Percentiles rank a stretch among this genome's conserved stretches.
Conservation (phyloP, 129 eudicot species). For the Flaveria linearis region DNA sequence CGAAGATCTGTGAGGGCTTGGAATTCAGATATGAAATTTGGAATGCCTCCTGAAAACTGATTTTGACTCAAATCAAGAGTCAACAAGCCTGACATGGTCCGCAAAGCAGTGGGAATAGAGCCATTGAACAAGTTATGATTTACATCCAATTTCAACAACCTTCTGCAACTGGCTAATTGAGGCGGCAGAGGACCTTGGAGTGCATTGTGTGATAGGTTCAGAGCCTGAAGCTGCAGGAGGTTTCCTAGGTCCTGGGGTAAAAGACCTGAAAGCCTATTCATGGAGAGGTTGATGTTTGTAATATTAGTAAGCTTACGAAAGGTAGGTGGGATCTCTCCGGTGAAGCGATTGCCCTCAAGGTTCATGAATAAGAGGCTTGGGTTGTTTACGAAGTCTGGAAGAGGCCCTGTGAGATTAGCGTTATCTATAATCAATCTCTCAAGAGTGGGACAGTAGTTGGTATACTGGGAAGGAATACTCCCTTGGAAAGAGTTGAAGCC, state of each 20-base stretch:
- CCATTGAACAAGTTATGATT: constrained; percentile 63
- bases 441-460: constrained; percentile 62
- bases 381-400: constrained; percentile 61
- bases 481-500: constrained; percentile 65
- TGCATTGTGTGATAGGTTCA: constrained; percentile 65
- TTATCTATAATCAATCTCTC: constrained; percentile 49
- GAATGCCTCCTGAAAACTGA: constrained; percentile 56
- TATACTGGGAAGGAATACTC: constrained; percentile 55
- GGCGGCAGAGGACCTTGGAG: constrained; percentile 71
- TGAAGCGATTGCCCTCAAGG: constrained; percentile 51
- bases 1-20: constrained; percentile 45
- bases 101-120: constrained; percentile 54
- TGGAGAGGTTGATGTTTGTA: constrained; percentile 51
- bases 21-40: constrained; percentile 48
- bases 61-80: constrained; percentile 62
- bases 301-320: constrained; percentile 47
- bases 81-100: constrained; percentile 49
- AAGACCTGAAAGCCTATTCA: constrained; percentile 54
- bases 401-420: constrained; percentile 59
- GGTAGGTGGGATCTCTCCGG: constrained; percentile 60
- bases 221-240: constrained; percentile 50
- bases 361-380: constrained; percentile 46
- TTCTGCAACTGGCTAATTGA: constrained; percentile 55
- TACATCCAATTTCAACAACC: constrained; percentile 50
- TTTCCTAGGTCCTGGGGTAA: constrained; percentile 63